phyloP scores from a whole-genome alignment of 306 rosid species.

The Geum urbanum region DNA sequence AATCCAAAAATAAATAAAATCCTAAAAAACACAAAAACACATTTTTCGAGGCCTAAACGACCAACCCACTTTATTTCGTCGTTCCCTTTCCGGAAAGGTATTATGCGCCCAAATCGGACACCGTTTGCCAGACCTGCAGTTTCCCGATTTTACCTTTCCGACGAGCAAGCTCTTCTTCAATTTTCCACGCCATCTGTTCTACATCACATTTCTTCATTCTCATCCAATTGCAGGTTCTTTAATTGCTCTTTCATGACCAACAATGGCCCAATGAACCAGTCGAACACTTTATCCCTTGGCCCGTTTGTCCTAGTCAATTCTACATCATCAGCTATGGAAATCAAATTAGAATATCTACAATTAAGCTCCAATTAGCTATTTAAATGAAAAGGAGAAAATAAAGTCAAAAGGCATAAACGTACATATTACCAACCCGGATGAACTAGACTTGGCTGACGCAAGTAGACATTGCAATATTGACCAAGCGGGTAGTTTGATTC shows the following conservation, averaged over 20 bases:
- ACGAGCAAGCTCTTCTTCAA: no score
- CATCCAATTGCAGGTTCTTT: constrained; percentile 45
- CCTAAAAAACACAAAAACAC: no score
- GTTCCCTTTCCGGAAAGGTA: no score
- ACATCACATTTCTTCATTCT: constrained; percentile 58
- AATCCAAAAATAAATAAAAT: no score
- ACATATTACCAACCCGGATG: constrained; percentile 71
- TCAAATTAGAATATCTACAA: constrained; percentile 17
- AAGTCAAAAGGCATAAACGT: constrained; percentile 26
- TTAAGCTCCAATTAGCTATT: neutral
- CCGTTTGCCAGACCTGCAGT: no score
- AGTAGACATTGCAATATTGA: constrained; percentile 69
- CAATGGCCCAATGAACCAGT: constrained; percentile 80
- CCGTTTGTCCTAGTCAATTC: constrained; percentile 59
- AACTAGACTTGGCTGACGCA: constrained; percentile 59
- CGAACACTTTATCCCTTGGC: constrained; percentile 60
- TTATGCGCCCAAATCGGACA: no score
- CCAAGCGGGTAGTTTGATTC: constrained; percentile 76
- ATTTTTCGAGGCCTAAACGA: no score
- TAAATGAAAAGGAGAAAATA: neutral
- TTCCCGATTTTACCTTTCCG: no score
- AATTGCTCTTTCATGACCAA: constrained; percentile 73
- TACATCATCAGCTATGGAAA: constrained; percentile 56
- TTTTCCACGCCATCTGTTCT: no score
- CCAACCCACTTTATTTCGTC: no score